phyloP scores from a whole-genome alignment of 2,329 filamentous ascomycete species.

The Aspergillus brasiliensis region DNA sequence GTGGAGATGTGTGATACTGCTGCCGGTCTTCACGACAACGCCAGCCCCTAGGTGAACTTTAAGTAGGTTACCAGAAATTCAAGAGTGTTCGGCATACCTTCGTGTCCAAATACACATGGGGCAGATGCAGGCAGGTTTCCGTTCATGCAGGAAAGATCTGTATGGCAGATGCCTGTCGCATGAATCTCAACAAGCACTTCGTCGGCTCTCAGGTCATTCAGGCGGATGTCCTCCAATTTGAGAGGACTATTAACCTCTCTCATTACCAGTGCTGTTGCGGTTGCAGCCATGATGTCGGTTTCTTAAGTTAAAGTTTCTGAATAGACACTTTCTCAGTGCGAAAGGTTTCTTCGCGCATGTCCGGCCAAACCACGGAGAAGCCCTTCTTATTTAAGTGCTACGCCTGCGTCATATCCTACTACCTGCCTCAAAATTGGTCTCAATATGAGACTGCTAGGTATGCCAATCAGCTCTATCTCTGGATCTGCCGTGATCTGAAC shows the following conservation, averaged over 20 bases:
- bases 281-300: conserved; percentile 5
- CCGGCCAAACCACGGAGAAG: not conserved
- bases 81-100: conserved; percentile 15
- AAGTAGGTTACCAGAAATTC: not conserved
- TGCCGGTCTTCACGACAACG: conserved; percentile 50
- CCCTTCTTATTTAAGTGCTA: not conserved
- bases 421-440: not conserved
- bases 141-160: conserved; percentile 34
- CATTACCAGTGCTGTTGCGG: conserved; percentile 7
- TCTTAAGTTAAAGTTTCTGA: not conserved
- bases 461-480: not conserved
- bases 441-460: not conserved
- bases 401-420: not conserved
- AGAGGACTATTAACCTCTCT: conserved; percentile 10
- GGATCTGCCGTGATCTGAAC: not conserved
- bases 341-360: not conserved
- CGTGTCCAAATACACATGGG: conserved; percentile 23
- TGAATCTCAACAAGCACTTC: conserved; percentile 38
- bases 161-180: conserved; percentile 39
- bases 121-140: conserved; percentile 17
- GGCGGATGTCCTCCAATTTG: conserved; percentile 5
- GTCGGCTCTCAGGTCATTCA: conserved; percentile 8
- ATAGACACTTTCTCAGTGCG: not conserved
- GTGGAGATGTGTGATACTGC: conserved; percentile 44
- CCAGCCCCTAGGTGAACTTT: conserved; percentile 46